Evolutionary conservation across 1,139 yeast genomes (phyloP).

Genomic region (Yamadazyma buinensis): DNA sequence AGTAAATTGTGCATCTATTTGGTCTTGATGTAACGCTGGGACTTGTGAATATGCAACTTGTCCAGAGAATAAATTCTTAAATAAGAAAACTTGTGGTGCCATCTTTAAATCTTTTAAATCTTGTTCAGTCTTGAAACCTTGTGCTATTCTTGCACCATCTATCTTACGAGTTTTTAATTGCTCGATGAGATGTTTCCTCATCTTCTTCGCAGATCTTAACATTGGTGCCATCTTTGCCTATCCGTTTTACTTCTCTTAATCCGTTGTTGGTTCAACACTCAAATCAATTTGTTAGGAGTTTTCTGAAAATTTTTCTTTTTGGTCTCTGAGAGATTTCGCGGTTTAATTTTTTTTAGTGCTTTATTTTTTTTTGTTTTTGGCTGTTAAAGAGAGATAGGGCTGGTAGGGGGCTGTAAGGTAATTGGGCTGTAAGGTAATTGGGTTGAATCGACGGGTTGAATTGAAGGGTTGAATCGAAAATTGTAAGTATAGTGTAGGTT

Average conservation of each 20-base stretch:
- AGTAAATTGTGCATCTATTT: conserved; percentile 66
- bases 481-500: too few relatives aligned
- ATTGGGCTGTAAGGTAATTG: too few relatives aligned
- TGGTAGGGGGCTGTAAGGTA: too few relatives aligned
- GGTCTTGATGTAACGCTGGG: conserved; percentile 66
- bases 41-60: conserved; percentile 88
- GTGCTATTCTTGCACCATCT: conserved; percentile 43
- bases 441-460: too few relatives aligned
- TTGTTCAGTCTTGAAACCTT: conserved; percentile 30
- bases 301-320: too few relatives aligned
- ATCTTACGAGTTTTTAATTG: conserved; percentile 44
- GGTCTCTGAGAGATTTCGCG: too few relatives aligned
- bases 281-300: too few relatives aligned
- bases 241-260: too few relatives aligned
- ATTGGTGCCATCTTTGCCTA: conserved; percentile 35
- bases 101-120: conserved; percentile 32
- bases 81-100: conserved; percentile 81
- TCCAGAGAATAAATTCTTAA: conserved; percentile 82
- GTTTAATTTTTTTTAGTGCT: too few relatives aligned
- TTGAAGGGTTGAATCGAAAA: too few relatives aligned
- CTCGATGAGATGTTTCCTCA: conserved; percentile 48
- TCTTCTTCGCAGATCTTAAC: conserved; percentile 47
- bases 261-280: neutral
- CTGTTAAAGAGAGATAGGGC: too few relatives aligned
- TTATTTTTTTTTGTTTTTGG: too few relatives aligned